phyloP scores from a whole-genome alignment of 805 yeast species.

The Sugiyamaella qingdaonensis region DNA sequence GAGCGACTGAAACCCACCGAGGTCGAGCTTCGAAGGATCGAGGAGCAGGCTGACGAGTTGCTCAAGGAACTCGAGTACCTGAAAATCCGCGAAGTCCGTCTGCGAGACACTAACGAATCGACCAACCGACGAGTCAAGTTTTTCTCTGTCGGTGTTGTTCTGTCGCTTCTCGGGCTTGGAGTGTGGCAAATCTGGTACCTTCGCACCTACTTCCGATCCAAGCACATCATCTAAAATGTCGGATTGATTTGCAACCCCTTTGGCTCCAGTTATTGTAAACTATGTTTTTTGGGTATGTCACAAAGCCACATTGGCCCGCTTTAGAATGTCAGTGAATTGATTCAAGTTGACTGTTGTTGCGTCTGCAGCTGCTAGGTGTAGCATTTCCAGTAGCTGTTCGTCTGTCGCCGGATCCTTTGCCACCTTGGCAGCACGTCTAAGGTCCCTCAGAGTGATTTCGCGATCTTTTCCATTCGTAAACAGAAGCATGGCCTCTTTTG shows the following conservation, averaged over 20 bases:
- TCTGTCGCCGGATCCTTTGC: slow-evolving; percentile 28
- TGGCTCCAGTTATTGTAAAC: slow-evolving; percentile 2
- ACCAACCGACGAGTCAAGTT: slow-evolving; percentile 90
- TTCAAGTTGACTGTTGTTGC: slow-evolving; percentile 18
- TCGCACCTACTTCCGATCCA: slow-evolving; percentile 74
- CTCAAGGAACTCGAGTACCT: slow-evolving; percentile 75
- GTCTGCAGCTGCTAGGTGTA: slow-evolving; percentile 18
- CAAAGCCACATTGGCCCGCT: slow-evolving; percentile 17
- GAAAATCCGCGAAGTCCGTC: slow-evolving; percentile 80
- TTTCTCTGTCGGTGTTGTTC: slow-evolving; percentile 68
- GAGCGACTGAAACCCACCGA: slow-evolving; percentile 93
- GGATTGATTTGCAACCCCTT: neutral
- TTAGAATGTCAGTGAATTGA: slow-evolving; percentile 28
- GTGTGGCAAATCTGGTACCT: slow-evolving; percentile 90
- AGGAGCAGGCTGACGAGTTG: slow-evolving; percentile 82
- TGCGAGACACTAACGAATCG: slow-evolving; percentile 95
- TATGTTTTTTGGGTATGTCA: slow-evolving; percentile 9
- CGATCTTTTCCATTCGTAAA: slow-evolving; percentile 18
- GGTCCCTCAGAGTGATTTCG: slow-evolving; percentile 27
- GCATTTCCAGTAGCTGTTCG: slow-evolving; percentile 32
- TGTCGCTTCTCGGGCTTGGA: slow-evolving; percentile 73
- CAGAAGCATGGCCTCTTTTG: slow-evolving; percentile 15
- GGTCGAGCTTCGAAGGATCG: slow-evolving; percentile 80
- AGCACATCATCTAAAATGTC: slow-evolving; percentile 36
- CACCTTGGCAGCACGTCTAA: slow-evolving; percentile 20